Evolutionary conservation across 495 filamentous ascomycete species (phyloP), one percentile per base, ranked within the genome.

Genomic region (Hypomontagnella monticulosa): DNA sequence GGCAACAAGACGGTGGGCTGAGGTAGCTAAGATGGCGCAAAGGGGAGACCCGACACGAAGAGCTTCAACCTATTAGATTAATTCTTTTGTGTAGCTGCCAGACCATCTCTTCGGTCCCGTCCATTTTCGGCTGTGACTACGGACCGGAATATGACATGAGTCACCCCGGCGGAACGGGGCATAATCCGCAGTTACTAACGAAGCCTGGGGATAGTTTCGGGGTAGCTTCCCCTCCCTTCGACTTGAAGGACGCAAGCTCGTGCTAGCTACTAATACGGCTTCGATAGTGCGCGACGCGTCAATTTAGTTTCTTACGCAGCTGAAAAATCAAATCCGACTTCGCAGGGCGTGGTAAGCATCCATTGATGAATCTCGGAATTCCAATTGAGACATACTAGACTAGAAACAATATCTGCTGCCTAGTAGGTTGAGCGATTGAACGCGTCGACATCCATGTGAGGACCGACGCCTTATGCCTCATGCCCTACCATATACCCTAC

Each of bases 111-210:
- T 50, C 30, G 43, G 14, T 20, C 44, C 33, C 34, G 37, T 57
- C 38, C 23, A 34, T 23, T 10, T 19, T 38, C 42, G 42, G 48
- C 4, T 50, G 23, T 37, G 36, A 55, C 38, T 14, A 37, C 48
- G 38, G 20, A 12, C 48, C 49, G 34, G 53, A 27, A 38, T 19
- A 15, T 44, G 36, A 40, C 37, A 15, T 68, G 65, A 63, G 46
- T 68, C 65, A 68, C 47, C 54, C 54, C 54, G 65, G 65, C 16
- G 10, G 41, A 23, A 50, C 37, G 47, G 47, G 58, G 3, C 44
- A 15, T 11, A 23, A 42, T 32, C 27, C 57, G 30, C 46, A 42
- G 12, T 34, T 40, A 19, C 15, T 15, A 27, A 27, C 23, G 6
- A 27, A 27, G 23, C 23, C n/a, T n/a, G n/a, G 46, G 7, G 27